Conservation (phyloP, 2,329 filamentous ascomycete species). For the Xylaria sp. region DNA sequence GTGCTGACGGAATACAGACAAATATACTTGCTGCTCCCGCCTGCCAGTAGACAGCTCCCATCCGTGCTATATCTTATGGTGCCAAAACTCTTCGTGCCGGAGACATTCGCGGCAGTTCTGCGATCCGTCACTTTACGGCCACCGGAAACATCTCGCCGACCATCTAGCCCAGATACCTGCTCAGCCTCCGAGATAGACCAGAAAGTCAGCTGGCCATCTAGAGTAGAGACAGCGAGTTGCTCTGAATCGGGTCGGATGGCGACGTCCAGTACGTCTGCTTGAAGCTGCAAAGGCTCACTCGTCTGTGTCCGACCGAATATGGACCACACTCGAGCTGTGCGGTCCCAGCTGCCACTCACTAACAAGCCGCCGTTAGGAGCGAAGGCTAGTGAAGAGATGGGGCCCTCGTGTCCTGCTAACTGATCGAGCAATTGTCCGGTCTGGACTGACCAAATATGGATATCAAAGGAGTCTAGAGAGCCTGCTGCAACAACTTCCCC, state of each 20-base stretch:
- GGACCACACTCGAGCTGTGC: conserved; percentile 94
- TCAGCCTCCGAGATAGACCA: conserved; percentile 91
- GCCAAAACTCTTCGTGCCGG: conserved; percentile 89
- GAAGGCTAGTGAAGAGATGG: conserved; percentile 88
- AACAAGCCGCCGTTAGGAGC: conserved; percentile 85
- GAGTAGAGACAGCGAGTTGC: conserved; percentile 88
- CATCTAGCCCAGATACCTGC: conserved; percentile 87
- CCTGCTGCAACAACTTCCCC: conserved; percentile 96
- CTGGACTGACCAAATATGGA: conserved; percentile 98
- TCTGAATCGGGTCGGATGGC: conserved; percentile 89
- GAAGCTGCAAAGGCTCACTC: conserved; percentile 90
- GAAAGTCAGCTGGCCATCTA: conserved; percentile 94
- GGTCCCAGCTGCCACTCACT: conserved; percentile 95
- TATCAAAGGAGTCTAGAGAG: conserved; percentile 94
- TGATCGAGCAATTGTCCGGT: conserved; percentile 94
- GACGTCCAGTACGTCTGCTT: conserved; percentile 88
- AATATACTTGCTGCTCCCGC: conserved; percentile 97
- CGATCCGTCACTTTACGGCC: conserved; percentile 90
- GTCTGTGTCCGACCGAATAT: conserved; percentile 95
- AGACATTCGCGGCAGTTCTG: conserved; percentile 87
- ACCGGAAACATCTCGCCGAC: conserved; percentile 89
- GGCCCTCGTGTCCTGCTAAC: conserved; percentile 91
- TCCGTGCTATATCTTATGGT: conserved; percentile 92
- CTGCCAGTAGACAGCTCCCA: conserved; percentile 88
- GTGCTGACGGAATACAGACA: conserved; percentile 96